Conservation (phyloP, 2,329 filamentous ascomycete species). For the Curvularia hawaiiensis region DNA sequence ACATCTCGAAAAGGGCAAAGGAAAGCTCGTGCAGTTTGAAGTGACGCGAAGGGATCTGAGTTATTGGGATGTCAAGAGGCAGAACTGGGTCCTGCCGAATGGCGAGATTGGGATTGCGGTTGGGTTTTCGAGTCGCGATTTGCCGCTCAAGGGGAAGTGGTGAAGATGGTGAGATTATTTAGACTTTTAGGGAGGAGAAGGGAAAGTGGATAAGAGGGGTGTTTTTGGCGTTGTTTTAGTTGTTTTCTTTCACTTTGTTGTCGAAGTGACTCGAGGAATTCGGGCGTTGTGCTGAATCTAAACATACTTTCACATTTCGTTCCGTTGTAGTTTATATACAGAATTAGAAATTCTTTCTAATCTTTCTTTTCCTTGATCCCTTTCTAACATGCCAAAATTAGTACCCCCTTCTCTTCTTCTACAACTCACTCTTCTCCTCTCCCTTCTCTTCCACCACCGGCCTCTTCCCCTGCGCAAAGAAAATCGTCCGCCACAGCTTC, state of each 20-base stretch:
- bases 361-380: not conserved
- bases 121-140: constrained; percentile 43
- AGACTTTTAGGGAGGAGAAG: constrained; percentile 9
- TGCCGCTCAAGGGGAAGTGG: constrained; percentile 40
- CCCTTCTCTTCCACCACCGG: constrained; percentile 22
- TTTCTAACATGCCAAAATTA: too few species aligned
- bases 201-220: not conserved
- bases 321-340: not conserved
- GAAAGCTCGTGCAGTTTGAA: constrained; percentile 42
- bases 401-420: not conserved
- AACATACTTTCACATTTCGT: not conserved
- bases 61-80: constrained; percentile 48
- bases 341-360: not conserved
- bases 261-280: not conserved
- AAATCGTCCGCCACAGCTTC: constrained; percentile 52
- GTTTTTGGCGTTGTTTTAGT: not conserved
- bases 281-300: not conserved
- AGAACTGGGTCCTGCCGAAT: constrained; percentile 50
- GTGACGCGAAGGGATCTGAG: constrained; percentile 50
- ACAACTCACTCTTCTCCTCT: constrained; percentile 36
- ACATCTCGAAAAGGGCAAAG: constrained; percentile 31
- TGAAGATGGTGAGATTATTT: constrained; percentile 9
- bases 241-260: not conserved
- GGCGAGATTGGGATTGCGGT: constrained; percentile 39
- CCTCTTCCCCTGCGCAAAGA: constrained; percentile 59